Percentiles rank a stretch among this genome's conserved stretches.
phyloP scores from a whole-genome alignment of 306 rosid genomes.

The Trifolium subterraneum region DNA sequence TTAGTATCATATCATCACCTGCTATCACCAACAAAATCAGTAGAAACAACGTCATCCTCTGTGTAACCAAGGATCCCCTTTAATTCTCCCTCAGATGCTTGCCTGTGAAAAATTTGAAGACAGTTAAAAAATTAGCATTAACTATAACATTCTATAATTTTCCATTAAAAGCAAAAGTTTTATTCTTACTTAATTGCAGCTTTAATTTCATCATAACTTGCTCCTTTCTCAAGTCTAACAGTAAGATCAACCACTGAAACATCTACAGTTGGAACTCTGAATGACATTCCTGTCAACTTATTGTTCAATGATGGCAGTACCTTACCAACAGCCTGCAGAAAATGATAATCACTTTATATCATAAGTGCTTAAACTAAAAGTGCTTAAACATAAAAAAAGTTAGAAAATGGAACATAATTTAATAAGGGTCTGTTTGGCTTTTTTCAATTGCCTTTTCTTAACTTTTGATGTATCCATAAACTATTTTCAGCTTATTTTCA shows the following conservation, averaged over 20 bases:
- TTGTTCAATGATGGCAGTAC: slow-evolving; percentile 84
- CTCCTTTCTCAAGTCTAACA: slow-evolving; percentile 76
- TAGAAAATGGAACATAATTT: neutral
- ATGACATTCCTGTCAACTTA: slow-evolving; percentile 90
- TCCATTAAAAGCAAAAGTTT: neutral
- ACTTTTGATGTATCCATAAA: too few species aligned
- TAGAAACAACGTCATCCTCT: slow-evolving; percentile 81
- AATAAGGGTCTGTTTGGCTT: too few species aligned
- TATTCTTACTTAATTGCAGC: slow-evolving; percentile 74
- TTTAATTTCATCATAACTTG: slow-evolving; percentile 75
- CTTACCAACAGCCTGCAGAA: slow-evolving; percentile 85
- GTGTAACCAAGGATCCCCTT: slow-evolving; percentile 86
- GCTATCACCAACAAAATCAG: slow-evolving; percentile 80
- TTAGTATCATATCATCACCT: slow-evolving; percentile 57
- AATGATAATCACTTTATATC: neutral
- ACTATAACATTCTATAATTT: neutral
- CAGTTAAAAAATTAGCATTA: slow-evolving; percentile 1
- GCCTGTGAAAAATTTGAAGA: slow-evolving; percentile 48
- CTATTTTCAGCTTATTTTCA: neutral
- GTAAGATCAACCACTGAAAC: slow-evolving; percentile 97
- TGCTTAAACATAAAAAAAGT: neutral
- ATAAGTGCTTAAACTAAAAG: too few species aligned
- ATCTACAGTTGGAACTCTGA: slow-evolving; percentile 91
- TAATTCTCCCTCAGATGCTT: slow-evolving; percentile 71
- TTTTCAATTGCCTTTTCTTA: too few species aligned